Percentiles rank a stretch among this genome's conserved stretches.
Evolutionary conservation across 2,329 filamentous ascomycete species (phyloP).

Genomic region (Mycocentrospora acerina): DNA sequence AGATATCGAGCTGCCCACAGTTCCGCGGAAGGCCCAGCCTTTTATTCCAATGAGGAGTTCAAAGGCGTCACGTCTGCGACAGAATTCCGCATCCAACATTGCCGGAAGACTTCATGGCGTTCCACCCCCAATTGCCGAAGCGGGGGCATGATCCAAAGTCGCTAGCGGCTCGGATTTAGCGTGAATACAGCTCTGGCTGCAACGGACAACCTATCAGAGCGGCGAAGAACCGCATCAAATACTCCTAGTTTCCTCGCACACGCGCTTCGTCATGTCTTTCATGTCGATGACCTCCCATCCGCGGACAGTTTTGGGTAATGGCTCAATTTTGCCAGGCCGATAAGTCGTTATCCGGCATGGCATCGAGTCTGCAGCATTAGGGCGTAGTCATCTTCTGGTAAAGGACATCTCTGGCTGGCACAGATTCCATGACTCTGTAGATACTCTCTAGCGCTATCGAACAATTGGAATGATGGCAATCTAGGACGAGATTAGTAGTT

Average conservation of each 20-base stretch:
- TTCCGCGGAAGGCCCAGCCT: conserved; percentile 1
- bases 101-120: no score
- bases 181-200: background rate
- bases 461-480: conserved; percentile 38
- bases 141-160: no score
- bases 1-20: conserved; percentile 1
- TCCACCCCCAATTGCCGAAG: no score
- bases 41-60: no score
- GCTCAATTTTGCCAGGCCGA: background rate
- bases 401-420: background rate
- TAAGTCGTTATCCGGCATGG: no score
- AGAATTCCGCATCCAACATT: no score
- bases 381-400: background rate
- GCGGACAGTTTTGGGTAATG: conserved; percentile 1
- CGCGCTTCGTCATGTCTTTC: conserved; percentile 16
- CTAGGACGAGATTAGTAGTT: conserved; percentile 17
- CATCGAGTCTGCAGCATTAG: background rate
- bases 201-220: conserved; percentile 14
- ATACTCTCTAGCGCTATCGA: conserved; percentile 17
- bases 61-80: no score
- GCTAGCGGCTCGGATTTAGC: no score
- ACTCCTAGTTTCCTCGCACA: conserved; percentile 5
- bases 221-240: no score
- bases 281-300: conserved; percentile 14
- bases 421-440: background rate